A percentile compares a stretch with the other conserved stretches of the same genome.
Conservation (phyloP, 305 asterid genomes). For the Vinca major region DNA sequence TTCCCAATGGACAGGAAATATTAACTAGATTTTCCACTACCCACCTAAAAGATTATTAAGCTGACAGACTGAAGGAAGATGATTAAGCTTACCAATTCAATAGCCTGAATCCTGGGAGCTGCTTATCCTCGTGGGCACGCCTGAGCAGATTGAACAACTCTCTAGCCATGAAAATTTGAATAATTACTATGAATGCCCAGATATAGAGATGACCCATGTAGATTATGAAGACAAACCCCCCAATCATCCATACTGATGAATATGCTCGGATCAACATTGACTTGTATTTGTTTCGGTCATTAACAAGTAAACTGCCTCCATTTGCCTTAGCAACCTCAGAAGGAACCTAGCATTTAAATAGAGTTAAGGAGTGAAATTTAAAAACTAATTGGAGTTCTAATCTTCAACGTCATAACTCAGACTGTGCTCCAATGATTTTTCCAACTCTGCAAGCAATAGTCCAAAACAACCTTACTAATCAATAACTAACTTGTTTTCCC, state of each 20-base stretch:
- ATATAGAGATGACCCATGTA: conserved; percentile 97
- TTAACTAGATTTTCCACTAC: background rate
- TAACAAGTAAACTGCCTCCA: conserved; percentile 53
- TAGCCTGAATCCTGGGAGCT: conserved; percentile 81
- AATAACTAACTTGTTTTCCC: background rate
- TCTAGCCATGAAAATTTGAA: conserved; percentile 82
- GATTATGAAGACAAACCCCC: conserved; percentile 59
- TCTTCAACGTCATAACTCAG: background rate
- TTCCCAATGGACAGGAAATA: background rate
- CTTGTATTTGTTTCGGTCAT: conserved; percentile 75
- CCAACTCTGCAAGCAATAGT: background rate
- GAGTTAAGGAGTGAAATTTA: background rate
- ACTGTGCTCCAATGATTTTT: background rate
- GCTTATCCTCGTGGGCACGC: conserved; percentile 64
- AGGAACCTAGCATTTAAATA: conserved; percentile 42
- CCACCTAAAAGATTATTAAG: background rate
- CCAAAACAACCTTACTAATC: background rate
- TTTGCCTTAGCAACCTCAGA: conserved; percentile 49
- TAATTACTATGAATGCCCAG: conserved; percentile 79
- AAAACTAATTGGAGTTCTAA: background rate
- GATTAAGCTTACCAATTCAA: conserved; percentile 58
- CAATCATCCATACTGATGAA: conserved; percentile 94
- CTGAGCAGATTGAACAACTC: conserved; percentile 75
- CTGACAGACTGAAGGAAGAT: conserved; percentile 2
- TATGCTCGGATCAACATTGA: conserved; percentile 77